A percentile compares a stretch with the other conserved stretches of the same genome.
Evolutionary conservation across 75 land plant species (phyloP).

Genomic region (Pinus taeda): DNA sequence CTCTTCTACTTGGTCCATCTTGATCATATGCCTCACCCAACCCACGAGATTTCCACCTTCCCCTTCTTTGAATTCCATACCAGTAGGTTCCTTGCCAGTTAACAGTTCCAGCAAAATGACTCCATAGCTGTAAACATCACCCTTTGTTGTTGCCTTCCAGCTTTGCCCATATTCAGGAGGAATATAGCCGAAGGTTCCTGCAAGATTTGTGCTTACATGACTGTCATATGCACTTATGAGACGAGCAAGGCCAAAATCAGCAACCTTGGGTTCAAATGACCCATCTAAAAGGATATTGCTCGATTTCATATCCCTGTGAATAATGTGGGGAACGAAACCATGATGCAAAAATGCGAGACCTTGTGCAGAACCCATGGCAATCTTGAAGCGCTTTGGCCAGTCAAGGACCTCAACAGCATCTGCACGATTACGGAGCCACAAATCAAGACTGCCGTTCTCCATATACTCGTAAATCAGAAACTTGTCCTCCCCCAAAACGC

Average conservation of each 20-base stretch:
- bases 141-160: conserved; percentile 53
- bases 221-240: conserved; percentile 71
- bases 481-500: conserved; percentile 55
- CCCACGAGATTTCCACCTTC: conserved; percentile 78
- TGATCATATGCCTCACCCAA: conserved; percentile 59
- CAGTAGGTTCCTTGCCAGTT: conserved; percentile 67
- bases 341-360: conserved; percentile 74
- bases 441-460: conserved; percentile 64
- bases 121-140: conserved; percentile 76
- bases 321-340: conserved; percentile 61
- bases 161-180: conserved; percentile 71
- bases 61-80: conserved; percentile 49
- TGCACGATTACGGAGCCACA: conserved; percentile 58
- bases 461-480: conserved; percentile 66
- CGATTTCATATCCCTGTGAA: conserved; percentile 74
- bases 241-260: conserved; percentile 74
- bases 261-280: conserved; percentile 57
- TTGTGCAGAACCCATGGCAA: conserved; percentile 52
- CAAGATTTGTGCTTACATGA: conserved; percentile 72
- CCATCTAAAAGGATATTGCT: conserved; percentile 69
- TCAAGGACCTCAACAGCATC: conserved; percentile 50
- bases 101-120: conserved; percentile 63
- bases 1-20: conserved; percentile 28
- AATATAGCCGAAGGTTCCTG: conserved; percentile 72
- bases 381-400: conserved; percentile 53